Base-by-base conservation (phyloP, 192 early-diverging fungal species). In the Gigaspora rosea region DNA sequence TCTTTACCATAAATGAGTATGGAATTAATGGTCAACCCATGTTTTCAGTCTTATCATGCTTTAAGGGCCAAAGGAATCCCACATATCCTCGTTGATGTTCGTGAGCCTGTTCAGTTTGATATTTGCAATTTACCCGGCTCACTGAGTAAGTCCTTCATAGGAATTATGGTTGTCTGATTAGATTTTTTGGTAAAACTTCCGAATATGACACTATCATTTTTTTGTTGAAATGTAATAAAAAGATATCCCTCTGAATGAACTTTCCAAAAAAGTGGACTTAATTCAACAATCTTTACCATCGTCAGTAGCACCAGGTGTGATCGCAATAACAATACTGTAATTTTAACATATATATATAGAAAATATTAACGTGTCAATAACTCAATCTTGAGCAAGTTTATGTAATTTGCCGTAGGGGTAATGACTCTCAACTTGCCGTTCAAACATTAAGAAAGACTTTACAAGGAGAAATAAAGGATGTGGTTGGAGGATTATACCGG, bases 341-440 rank as follows among this genome's bases (percentile, higher is more conserved):
- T 56, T 56, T 68, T 52, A 22, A 22, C 1, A 3, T 73, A 58
- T 57, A n/a, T 65, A 65, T 3, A 36, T 36, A 36, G 13, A 12
- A 49, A 61, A 47, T 35, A 6, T 62, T 36, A 46, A 33, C 27
- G 46, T 71, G 27, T 11, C 71, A 63, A 68, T 56, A 72, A 33
- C 64, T 8, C 54, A 16, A 18, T 65, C 1, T 46, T 0, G 48
- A 67, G 20, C 7, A 83, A 80, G 92, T 99, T 9, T 95, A 92
- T 77, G 86, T 94, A 7, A 73, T 99, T 3, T 99, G 97, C 80
- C 90, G 96, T 41, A 85, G 89, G 46, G 96, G 97, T 11, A 97
- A 97, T 77, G 91, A 96, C 69, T 95, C 93, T 3, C 95, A 97
- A 80, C 80, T 93, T 41, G 96, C 96, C 4, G 95, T 96, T 11